Base-by-base conservation (phyloP, 2,329 filamentous ascomycete species). In the Cordyceps farinosa region DNA sequence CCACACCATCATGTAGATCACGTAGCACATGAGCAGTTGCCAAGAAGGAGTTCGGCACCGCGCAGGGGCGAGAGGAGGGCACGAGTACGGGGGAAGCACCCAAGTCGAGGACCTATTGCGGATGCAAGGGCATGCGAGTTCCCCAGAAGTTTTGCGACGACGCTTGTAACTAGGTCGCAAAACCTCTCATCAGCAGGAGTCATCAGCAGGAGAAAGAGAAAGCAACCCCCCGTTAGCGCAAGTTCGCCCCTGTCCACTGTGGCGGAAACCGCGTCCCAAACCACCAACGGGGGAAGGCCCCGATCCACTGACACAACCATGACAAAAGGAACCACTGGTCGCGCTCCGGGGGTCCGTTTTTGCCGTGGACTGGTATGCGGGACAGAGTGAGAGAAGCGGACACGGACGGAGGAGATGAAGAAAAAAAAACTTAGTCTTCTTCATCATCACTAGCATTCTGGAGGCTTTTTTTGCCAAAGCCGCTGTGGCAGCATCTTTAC, bases 291-390 rank as follows among this genome's bases (percentile, higher is more conserved):
- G 55, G 30, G 22, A 29, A 38, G n/a, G 55, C 15, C n/a, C 44
- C 22, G 55, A 22, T 59, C 55, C 55, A 59, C 55, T 50, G 34
- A 29, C 22, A 59, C 55, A 44, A 44, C 55, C n/a, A 27, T 48
- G 54, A 58, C 55, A 27, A 36, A 57, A 32, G 6, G 2, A 40
- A 44, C 5, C 36, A 53, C 48, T 30, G 15, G 48, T 52, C 48
- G 32, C 48, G 29, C 48, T 52, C 32, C 48, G 48, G 32, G 22
- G 48, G 17, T 50, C 48, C 50, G 13, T n/a, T 53, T 53, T 53
- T 38, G 50, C 50, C 13, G 30, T 53, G 32, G 22, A 22, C 22
- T 22, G 22, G 22, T 17, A 38, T 11, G 30, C 17, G 50, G 30
- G 30, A 34, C 30, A 36, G 50, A 53, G 30, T 17, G 50, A n/a